Evolutionary conservation across 2,329 filamentous ascomycete species (phyloP).

Genomic region (Trichoderma sp.): DNA sequence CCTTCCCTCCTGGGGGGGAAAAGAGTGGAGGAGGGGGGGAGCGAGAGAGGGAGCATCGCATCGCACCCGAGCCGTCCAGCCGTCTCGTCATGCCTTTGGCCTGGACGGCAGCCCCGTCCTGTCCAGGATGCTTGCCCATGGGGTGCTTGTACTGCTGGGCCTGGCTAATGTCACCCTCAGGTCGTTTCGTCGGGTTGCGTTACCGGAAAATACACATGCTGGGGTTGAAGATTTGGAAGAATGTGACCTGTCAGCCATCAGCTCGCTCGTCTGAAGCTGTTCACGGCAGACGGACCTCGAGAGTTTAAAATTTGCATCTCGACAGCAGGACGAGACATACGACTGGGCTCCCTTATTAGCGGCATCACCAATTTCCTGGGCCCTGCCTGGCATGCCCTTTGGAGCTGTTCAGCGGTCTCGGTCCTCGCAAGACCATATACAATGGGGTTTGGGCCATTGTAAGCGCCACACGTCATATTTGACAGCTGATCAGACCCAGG

Average conservation of each 20-base stretch:
- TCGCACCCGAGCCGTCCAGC: slow-evolving; percentile 19
- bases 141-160: too few relatives aligned
- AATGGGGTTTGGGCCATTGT: neutral
- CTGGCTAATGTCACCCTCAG: neutral
- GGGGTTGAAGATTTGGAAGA: slow-evolving; percentile 4
- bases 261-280: neutral
- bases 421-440: neutral
- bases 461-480: slow-evolving; percentile 12
- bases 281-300: neutral
- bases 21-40: neutral
- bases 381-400: neutral
- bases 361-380: neutral
- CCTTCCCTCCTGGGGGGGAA: slow-evolving; percentile 28
- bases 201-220: slow-evolving; percentile 10
- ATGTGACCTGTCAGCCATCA: slow-evolving; percentile 17
- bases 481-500: slow-evolving; percentile 11
- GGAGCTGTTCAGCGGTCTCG: neutral
- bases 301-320: slow-evolving; percentile 22
- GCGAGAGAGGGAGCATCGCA: neutral
- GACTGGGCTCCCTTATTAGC: neutral
- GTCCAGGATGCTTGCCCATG: neutral
- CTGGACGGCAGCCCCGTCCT: neutral
- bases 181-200: neutral
- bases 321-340: neutral
- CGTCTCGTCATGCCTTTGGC: neutral